phyloP scores from a whole-genome alignment of 2,329 filamentous ascomycete species.

The Arthroderma uncinatum region DNA sequence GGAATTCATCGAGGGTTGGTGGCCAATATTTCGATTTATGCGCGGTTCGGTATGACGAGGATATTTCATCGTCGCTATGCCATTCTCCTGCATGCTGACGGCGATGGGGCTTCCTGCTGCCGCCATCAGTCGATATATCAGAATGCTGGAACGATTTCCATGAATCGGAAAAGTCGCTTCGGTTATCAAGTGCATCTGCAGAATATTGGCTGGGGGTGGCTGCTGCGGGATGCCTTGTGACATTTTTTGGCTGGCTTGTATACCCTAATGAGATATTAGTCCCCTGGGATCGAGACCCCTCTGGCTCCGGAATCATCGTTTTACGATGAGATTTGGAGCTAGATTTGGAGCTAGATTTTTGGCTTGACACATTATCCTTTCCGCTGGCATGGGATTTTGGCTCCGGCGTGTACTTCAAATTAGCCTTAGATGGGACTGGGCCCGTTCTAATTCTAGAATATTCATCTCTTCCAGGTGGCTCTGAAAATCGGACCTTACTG shows the following conservation, averaged over 20 bases:
- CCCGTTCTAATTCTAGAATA: slow-evolving; percentile 7
- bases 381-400: neutral
- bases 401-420: slow-evolving; percentile 1
- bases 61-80: slow-evolving; percentile 15
- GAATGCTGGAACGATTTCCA: neutral
- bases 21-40: neutral
- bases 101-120: neutral
- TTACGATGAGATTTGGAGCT: slow-evolving; percentile 2
- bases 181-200: neutral
- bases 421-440: slow-evolving; percentile 9
- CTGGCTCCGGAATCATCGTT: neutral
- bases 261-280: neutral
- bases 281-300: neutral
- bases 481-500: slow-evolving; percentile 11
- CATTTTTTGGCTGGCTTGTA: neutral
- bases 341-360: neutral
- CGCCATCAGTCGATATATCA: neutral
- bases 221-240: neutral
- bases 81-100: slow-evolving; percentile 9
- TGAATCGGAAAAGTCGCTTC: neutral
- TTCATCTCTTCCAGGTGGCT: slow-evolving; percentile 7
- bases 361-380: neutral
- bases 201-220: neutral
- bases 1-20: neutral
- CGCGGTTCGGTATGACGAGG: slow-evolving; percentile 6